Conservation (phyloP, 805 yeast genomes). For the Ogataea henricii region DNA sequence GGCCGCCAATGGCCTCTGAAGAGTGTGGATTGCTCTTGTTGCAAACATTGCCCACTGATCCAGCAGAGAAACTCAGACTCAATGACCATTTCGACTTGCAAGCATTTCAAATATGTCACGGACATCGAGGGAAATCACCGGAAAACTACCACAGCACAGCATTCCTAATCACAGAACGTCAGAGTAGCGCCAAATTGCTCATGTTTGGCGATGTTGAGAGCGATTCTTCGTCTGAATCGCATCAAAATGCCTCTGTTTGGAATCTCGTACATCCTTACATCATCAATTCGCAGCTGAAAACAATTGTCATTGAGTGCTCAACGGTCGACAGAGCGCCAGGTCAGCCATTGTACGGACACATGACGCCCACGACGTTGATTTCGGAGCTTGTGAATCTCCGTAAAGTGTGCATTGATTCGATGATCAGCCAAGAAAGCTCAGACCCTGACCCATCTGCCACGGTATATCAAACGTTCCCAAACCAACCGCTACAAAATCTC, state of each 20-base stretch:
- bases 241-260: conserved; percentile 57
- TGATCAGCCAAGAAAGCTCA: background rate
- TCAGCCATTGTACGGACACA: conserved; percentile 72
- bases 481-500: conserved; percentile 43
- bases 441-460: background rate
- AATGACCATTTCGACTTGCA: conserved; percentile 41
- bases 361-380: conserved; percentile 66
- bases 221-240: conserved; percentile 48
- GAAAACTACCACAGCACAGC: conserved; percentile 54
- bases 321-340: conserved; percentile 46
- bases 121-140: conserved; percentile 15
- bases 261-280: conserved; percentile 48
- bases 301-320: conserved; percentile 80
- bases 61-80: conserved; percentile 15
- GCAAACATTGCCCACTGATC: background rate
- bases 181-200: conserved; percentile 43
- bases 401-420: conserved; percentile 23
- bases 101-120: conserved; percentile 46
- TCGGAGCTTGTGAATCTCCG: conserved; percentile 49
- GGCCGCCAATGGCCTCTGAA: conserved; percentile 69
- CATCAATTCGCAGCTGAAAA: conserved; percentile 42
- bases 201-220: conserved; percentile 87
- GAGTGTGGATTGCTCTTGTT: conserved; percentile 23
- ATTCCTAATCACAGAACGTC: conserved; percentile 47
- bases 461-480: conserved; percentile 17